These are phyloP conservation scores for Chalciporus piperatus DNA, from an alignment of 768 basidiomycete species.

Conservation along the genomic window DNA sequence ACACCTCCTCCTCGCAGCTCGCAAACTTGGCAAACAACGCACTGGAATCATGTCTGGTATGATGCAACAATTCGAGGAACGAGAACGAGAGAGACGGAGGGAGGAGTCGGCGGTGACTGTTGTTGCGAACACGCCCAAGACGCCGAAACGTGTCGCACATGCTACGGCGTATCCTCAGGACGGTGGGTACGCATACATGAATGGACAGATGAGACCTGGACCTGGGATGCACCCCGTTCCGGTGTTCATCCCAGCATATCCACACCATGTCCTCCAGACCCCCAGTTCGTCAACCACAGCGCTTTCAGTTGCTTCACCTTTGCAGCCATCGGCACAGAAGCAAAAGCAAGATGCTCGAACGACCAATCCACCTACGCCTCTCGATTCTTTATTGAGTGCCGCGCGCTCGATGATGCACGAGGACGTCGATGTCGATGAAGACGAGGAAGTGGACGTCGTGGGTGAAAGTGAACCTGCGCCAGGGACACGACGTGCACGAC, in stretches of 20 bases:
- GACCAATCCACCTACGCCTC: constrained; percentile 41
- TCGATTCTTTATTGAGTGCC: constrained; percentile 61
- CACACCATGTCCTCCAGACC: constrained; percentile 27
- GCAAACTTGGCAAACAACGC: constrained; percentile 63
- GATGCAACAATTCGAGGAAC: constrained; percentile 35
- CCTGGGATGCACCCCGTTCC: constrained; percentile 31
- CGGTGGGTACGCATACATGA: constrained; percentile 31
- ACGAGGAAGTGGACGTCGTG: constrained; percentile 31
- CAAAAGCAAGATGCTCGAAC: constrained; percentile 10
- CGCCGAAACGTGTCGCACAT: constrained; percentile 31
- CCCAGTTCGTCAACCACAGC: constrained; percentile 32
- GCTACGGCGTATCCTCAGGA: constrained; percentile 18
- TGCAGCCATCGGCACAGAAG: constrained; percentile 17
- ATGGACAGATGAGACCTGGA: constrained; percentile 21
- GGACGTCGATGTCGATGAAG: constrained; percentile 27
- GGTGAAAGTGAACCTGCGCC: constrained; percentile 11
- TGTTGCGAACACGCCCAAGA: constrained; percentile 23
- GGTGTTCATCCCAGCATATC: constrained; percentile 30
- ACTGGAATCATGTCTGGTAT: constrained; percentile 55
- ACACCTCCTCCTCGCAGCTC: constrained; percentile 67
- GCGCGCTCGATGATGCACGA: constrained; percentile 56
- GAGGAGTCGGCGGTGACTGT: constrained; percentile 24
- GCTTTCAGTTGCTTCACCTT: constrained; percentile 24
- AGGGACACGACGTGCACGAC: constrained; percentile 30
- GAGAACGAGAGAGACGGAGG: constrained; percentile 25